Base-by-base conservation (phyloP, 768 basidiomycete genomes). In the Boletus reticuloceps region DNA sequence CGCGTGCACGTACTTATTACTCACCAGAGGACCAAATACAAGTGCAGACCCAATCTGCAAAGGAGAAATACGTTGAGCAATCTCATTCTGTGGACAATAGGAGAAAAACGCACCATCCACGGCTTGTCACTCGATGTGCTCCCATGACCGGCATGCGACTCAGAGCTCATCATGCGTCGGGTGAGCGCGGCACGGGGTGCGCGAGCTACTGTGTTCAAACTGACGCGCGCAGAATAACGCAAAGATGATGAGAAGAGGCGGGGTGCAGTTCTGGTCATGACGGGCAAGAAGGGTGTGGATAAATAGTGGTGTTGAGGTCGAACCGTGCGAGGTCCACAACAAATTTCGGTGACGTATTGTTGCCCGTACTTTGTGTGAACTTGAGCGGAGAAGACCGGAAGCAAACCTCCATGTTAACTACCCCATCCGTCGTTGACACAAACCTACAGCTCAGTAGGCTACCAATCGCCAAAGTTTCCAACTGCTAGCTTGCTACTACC, bases 261-360 rank as follows among this genome's bases (percentile, higher is more conserved):
- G 39, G 51, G 58, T 32, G 54, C 49, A 13, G 58, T 14, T 50
- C 65, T 64, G 25, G 51, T 61, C 69, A 71, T 71, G 25, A 20
- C 49, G 36, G 32, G 20, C 36, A 8, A 54, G 22, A 29, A 27
- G 29, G 36, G 19, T 38, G 31, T 32, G 47, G 52, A 59, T 57
- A 64, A 60, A 51, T 64, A 62, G 39, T 11, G n/a, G 19, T 32
- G 16, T 56, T 36, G n/a, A 64, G 12, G 54, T 51, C n/a, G 43
- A 19, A 42, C 29, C 20, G 56, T 63, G 54, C 37, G 25, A 14
- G 14, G 17, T 22, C 19, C 13, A 19, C 29, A 44, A 59, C 51
- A 68, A 67, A 63, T 58, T 67, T 69, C 54, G 34, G 53, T 69
- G 64, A 60, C 69, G 67, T n/a, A n/a, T n/a, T n/a, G n/a, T n/a